Evolutionary conservation across 805 yeast species (phyloP).

Genomic region (Isabelozyma heimii): DNA sequence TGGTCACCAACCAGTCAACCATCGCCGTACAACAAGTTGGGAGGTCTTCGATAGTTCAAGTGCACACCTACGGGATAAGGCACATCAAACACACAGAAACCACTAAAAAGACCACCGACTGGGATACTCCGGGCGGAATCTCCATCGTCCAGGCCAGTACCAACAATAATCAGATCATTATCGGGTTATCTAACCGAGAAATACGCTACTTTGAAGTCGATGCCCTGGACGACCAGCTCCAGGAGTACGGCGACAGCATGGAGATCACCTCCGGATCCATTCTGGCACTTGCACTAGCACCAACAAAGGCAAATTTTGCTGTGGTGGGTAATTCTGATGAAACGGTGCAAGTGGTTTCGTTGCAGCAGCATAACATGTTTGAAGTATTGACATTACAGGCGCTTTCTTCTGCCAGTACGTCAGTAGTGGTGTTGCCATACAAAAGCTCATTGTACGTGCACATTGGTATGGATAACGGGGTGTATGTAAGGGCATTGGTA

Average conservation of each 20-base stretch:
- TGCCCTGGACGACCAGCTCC: conserved; percentile 53
- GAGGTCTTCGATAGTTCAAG: conserved; percentile 59
- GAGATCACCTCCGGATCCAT: conserved; percentile 52
- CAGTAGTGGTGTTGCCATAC: conserved; percentile 21
- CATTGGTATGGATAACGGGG: conserved; percentile 82
- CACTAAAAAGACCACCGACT: conserved; percentile 48
- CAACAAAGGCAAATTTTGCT: conserved; percentile 57
- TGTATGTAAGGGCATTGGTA: conserved; percentile 62
- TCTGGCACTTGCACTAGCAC: conserved; percentile 39
- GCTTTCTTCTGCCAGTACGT: conserved; percentile 45
- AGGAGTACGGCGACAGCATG: conserved; percentile 65
- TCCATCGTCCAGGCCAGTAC: conserved; percentile 57
- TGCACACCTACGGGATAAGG: conserved; percentile 67
- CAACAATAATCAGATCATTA: conserved; percentile 63
- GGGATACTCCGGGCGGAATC: conserved; percentile 83
- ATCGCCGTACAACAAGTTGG: conserved; percentile 72
- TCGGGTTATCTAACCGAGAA: conserved; percentile 72
- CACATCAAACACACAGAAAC: conserved; percentile 35
- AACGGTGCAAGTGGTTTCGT: conserved; percentile 64
- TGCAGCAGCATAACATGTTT: conserved; percentile 57
- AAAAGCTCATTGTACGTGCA: conserved; percentile 46
- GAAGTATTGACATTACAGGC: conserved; percentile 65
- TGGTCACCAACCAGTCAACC: conserved; percentile 58
- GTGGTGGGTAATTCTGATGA: conserved; percentile 72
- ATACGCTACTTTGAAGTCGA: conserved; percentile 81